Conservation (phyloP, 176 grass and related monocot species). For the Raddia guianensis region DNA sequence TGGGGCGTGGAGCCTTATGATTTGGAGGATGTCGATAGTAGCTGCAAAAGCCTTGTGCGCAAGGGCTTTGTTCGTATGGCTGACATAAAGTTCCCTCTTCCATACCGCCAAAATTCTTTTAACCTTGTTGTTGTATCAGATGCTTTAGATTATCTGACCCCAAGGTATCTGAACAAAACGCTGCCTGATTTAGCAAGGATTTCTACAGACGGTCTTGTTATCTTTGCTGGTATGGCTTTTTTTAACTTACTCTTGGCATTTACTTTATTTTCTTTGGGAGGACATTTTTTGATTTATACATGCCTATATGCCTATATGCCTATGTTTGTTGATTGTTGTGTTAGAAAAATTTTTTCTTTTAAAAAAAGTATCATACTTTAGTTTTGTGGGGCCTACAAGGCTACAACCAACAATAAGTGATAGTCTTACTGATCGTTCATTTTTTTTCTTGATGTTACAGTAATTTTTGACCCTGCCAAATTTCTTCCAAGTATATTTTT, state of each 20-base stretch:
- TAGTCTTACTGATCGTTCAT: background rate
- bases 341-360: background rate
- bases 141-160: conserved; percentile 90
- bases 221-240: conserved; percentile 79
- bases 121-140: conserved; percentile 95
- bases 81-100: conserved; percentile 95
- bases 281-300: background rate
- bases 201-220: conserved; percentile 83
- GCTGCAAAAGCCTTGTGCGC: conserved; percentile 95
- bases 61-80: conserved; percentile 85
- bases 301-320: background rate
- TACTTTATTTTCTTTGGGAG: background rate
- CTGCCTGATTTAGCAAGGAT: conserved; percentile 93
- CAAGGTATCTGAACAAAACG: conserved; percentile 96
- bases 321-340: background rate
- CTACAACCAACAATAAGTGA: background rate
- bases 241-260: background rate
- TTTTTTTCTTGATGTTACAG: conserved; percentile 15
- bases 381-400: background rate
- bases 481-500: conserved; percentile 2
- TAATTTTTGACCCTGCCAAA: background rate
- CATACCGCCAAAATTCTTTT: conserved; percentile 94
- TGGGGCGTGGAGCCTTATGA: conserved; percentile 99
- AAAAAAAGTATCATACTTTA: background rate
- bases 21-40: conserved; percentile 88